These are phyloP conservation scores for Allantophomopsis cytisporea DNA, from an alignment of 2,329 filamentous ascomycete genomes.

Conservation along the genomic window DNA sequence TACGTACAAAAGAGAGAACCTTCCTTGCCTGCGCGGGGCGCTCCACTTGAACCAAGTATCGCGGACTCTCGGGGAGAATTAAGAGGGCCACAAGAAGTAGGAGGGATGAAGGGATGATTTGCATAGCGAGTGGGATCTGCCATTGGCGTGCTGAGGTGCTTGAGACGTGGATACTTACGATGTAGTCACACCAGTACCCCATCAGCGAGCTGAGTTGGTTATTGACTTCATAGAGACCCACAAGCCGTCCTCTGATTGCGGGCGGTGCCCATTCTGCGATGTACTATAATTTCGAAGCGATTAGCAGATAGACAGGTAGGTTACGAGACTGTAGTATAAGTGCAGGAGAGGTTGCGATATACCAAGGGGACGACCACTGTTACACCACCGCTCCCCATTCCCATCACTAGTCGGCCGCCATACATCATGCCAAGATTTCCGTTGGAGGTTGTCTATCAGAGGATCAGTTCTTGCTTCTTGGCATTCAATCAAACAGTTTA, in stretches of 20 bases:
- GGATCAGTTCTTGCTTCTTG: too few species aligned
- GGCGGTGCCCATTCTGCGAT: conserved; percentile 14
- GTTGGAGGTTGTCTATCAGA: conserved; percentile 8
- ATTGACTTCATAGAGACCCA: conserved; percentile 15
- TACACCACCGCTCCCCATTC: conserved; percentile 11
- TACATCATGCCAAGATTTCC: conserved; percentile 12
- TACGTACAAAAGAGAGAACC: conserved; percentile 1
- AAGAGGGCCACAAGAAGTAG: conserved; percentile 25
- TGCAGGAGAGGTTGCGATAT: neutral
- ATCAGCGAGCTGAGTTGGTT: conserved; percentile 11
- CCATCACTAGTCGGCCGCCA: conserved; percentile 11
- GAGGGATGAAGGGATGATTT: conserved; percentile 17
- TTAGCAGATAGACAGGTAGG: neutral
- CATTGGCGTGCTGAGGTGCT: conserved; percentile 11
- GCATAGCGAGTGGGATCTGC: conserved; percentile 21
- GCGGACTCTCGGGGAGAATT: conserved; percentile 57
- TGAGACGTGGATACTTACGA: conserved; percentile 8
- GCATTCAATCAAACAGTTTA: too few species aligned
- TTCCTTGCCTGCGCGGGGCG: neutral
- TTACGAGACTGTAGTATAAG: neutral
- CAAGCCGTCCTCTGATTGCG: conserved; percentile 11
- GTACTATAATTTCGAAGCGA: conserved; percentile 8
- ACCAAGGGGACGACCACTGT: conserved; percentile 13
- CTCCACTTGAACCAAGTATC: conserved; percentile 37
- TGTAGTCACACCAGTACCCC: conserved; percentile 13